These are phyloP conservation scores for Brassica juncea DNA, from an alignment of 345 rosid species.

Conservation along the genomic window DNA sequence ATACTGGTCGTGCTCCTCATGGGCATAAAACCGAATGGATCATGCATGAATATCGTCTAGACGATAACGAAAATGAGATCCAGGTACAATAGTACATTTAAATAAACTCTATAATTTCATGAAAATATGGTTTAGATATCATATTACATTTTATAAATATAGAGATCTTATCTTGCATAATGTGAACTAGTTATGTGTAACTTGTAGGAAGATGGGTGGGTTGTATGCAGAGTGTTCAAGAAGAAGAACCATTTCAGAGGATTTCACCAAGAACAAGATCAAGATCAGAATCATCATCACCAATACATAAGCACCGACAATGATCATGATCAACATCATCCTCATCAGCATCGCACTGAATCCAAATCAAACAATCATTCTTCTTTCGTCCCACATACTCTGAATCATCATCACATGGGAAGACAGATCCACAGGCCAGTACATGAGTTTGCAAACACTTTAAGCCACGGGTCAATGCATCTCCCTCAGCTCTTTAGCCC, in stretches of 20 bases:
- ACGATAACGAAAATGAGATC: constrained; percentile 61
- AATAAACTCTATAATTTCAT: background rate
- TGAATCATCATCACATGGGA: constrained; percentile 38
- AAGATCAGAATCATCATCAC: constrained; percentile 41
- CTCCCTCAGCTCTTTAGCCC: constrained; percentile 83
- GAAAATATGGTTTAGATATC: background rate
- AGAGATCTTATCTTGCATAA: background rate
- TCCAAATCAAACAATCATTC: constrained; percentile 33
- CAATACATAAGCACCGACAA: constrained; percentile 35
- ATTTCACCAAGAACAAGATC: constrained; percentile 50
- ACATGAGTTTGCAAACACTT: constrained; percentile 37
- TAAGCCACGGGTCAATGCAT: constrained; percentile 59
- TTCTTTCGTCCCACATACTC: constrained; percentile 26
- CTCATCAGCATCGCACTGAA: constrained; percentile 30
- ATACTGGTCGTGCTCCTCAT: constrained; percentile 98
- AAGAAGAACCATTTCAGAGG: constrained; percentile 71
- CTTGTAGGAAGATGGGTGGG: constrained; percentile 91
- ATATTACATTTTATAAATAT: background rate
- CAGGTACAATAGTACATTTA: constrained; percentile 47
- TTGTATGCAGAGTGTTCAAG: constrained; percentile 86
- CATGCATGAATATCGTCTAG: constrained; percentile 98
- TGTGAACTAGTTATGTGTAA: background rate
- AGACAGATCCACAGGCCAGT: constrained; percentile 35
- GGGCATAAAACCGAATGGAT: constrained; percentile 98
- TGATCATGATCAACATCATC: constrained; percentile 35